A percentile compares a stretch with the other conserved stretches of the same genome.
phyloP scores from a whole-genome alignment of 225 moss, liverwort and hornwort genomes.

The Lunularia cruciata region DNA sequence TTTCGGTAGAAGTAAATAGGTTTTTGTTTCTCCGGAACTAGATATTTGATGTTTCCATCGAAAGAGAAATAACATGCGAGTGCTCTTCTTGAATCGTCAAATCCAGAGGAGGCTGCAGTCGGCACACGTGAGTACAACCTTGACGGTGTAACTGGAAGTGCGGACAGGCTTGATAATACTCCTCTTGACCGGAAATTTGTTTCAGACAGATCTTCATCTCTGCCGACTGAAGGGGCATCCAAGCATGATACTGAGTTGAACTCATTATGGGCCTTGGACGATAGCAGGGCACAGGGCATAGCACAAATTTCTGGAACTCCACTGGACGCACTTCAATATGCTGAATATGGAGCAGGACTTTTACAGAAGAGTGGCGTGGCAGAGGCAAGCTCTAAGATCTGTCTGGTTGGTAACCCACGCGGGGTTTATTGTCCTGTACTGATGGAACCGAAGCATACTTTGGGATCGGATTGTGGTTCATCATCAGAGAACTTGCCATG shows the following conservation, averaged over 20 bases:
- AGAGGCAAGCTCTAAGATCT: conserved; percentile 42
- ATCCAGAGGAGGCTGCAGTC: conserved; percentile 8
- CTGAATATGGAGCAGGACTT: conserved; percentile 50
- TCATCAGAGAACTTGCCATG: conserved; percentile 19
- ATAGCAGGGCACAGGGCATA: background rate
- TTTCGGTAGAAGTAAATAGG: no score
- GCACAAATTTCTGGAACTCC: conserved; percentile 14
- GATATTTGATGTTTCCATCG: background rate
- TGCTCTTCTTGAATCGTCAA: background rate
- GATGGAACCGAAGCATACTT: conserved; percentile 20
- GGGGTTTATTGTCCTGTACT: conserved; percentile 39
- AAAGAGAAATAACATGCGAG: background rate
- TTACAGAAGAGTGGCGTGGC: conserved; percentile 35
- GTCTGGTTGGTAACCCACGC: conserved; percentile 44
- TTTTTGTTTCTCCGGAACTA: background rate
- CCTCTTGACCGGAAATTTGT: no score
- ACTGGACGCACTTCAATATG: conserved; percentile 48
- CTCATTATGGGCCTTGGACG: background rate
- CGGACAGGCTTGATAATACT: no score
- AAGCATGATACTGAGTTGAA: background rate
- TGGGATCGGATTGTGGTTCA: conserved; percentile 25
- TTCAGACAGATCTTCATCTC: background rate
- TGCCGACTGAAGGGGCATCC: background rate
- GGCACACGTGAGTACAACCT: background rate
- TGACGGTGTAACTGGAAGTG: no score